Base-by-base conservation (phyloP, 306 rosid species). In the Vicia faba region DNA sequence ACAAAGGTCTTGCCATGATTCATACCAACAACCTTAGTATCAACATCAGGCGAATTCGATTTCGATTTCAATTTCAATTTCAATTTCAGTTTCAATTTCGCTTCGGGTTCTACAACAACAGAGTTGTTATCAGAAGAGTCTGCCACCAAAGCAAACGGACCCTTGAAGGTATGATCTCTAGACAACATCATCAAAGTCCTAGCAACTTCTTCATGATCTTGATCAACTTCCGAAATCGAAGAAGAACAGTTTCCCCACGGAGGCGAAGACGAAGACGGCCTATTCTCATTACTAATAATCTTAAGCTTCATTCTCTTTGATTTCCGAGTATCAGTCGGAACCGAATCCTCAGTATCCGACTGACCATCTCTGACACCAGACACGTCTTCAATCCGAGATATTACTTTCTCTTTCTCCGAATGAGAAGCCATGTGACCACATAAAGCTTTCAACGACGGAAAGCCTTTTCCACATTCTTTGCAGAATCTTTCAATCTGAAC, bases 381-480 rank as follows among this genome's bases (percentile, higher is more conserved):
- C 13, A 4, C 28, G 5, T 0, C 28, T 2, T 20, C 23, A 2
- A 20, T 20, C 23, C 23, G 23, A 20, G 23, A 20, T 20, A 20
- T n/a, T n/a, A 20, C 23, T 20, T 20, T 20, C 23, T 25, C 95
- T 56, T 82, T 90, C 5, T 90, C 96, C 3, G 89, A 84, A 73
- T 89, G 96, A 79, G 82, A 81, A 66, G 92, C 96, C 98, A 92
- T 87, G 84, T 89, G 96, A 39, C 96, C 92, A 73, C 87, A 86
- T 3, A 89, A 76, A 74, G 96, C 93, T 75, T 92, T 89, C 83
- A 82, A 56, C 19, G 96, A 89, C 20, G 81, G 66, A 66, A 92
- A 92, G 46, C 91, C 87, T 78, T 84, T 86, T 10, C 98, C 96
- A 80, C 96, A 89, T 81, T 89, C 89, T 63, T 79, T 87, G 46